Base-by-base conservation (phyloP, 1,139 yeast genomes). In the Hansenula lynferdii region DNA sequence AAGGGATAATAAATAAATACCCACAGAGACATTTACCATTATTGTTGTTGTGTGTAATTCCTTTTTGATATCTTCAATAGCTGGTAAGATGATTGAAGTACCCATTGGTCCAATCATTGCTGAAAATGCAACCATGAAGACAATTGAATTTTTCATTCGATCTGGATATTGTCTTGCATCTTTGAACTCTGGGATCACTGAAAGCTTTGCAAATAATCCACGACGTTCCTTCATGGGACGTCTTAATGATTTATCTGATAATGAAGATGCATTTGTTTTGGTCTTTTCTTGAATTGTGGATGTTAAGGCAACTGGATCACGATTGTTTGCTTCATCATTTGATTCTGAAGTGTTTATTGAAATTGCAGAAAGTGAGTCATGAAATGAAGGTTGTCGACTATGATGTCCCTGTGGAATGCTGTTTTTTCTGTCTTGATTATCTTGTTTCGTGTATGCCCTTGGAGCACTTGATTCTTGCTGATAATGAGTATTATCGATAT, bases 71-170 rank as follows among this genome's bases (percentile, higher is more conserved):
- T 79, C 75, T 35, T 75, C 74, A 33, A 85, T 75, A 0, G 94
- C 94, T 0, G 96, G 96, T 38, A 85, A 71, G 58, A 86, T 69
- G 42, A 87, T 84, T 1, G 92, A 80, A 1, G 95, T 82, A n/a
- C 95, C 95, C 90, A 87, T 83, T 9, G 96, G 96, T 0, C 95
- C 96, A 37, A 85, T 72, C 56, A 83, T 66, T 2, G 90, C 85
- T 6, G 92, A 89, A 43, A 75, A 65, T 0, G 94, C 90, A 30
- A 85, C 76, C 22, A 84, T 65, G 25, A 74, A 62, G 2, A 85
- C 84, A 38, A 86, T 69, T n/a, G 69, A 40, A 41, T 61, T 54
- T 53, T 86, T 84, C 42, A 70, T 56, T 2, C 46, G 37, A 1
- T 47, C 40, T 3, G 86, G 79, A 50, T 82, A 79, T 21, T 75